Percentiles rank a stretch among this genome's conserved stretches.
These are phyloP conservation scores for Lagerstroemia fauriei DNA, from an alignment of 441 rosid species.

Conservation along the genomic window DNA sequence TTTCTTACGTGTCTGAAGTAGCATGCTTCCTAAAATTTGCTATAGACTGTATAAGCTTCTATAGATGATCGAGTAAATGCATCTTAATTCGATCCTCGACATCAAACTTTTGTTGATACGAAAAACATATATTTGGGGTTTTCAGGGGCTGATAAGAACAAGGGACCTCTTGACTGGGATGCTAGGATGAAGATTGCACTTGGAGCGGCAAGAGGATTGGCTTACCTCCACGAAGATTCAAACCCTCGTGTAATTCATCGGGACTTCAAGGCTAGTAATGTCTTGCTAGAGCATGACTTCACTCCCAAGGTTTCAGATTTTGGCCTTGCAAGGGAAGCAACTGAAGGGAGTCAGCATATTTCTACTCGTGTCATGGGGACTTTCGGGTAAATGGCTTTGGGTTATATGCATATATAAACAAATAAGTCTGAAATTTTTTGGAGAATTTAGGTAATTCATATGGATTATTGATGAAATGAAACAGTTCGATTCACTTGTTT, in stretches of 20 bases:
- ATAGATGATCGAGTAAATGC: background rate
- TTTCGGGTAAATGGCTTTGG: constrained; percentile 63
- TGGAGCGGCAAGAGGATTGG: constrained; percentile 96
- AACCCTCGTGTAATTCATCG: constrained; percentile 94
- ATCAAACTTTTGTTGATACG: background rate
- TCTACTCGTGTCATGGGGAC: constrained; percentile 98
- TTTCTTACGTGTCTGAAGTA: background rate
- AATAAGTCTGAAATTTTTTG: background rate
- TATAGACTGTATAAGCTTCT: background rate
- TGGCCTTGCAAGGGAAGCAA: constrained; percentile 95
- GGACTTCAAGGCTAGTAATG: constrained; percentile 96
- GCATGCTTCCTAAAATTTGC: background rate
- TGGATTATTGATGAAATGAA: background rate
- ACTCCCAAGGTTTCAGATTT: constrained; percentile 97
- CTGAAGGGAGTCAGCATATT: constrained; percentile 91
- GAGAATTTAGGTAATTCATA: too few species aligned
- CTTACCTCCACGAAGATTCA: constrained; percentile 98
- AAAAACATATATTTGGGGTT: constrained; percentile 4
- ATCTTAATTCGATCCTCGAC: background rate
- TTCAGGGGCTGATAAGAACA: constrained; percentile 54
- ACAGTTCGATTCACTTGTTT: background rate
- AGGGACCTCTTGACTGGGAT: constrained; percentile 91
- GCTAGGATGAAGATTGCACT: constrained; percentile 90
- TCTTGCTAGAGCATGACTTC: constrained; percentile 80
- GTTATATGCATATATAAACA: background rate